Base-by-base conservation (phyloP, 768 basidiomycete genomes). In the Macrocybe gigantea region DNA sequence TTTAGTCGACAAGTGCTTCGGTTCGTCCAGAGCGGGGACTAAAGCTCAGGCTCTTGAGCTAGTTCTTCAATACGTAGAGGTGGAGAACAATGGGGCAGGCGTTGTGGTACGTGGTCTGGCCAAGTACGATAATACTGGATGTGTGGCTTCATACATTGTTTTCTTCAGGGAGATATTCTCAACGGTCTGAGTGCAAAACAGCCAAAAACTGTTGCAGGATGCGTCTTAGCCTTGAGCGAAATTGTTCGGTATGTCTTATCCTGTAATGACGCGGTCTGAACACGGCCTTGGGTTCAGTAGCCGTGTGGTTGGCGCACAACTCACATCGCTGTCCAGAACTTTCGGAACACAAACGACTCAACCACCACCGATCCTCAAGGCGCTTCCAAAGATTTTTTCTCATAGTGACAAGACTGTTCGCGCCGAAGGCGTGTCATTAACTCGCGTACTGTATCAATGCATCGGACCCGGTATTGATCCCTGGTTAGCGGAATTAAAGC, bases 351-450 rank as follows among this genome's bases (percentile, higher is more conserved):
- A 85, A 60, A 74, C 75, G n/a, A 75, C 81, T 11, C 82, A 85
- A 8, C 78, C 87, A 5, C 79, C 88, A 34, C 82, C 86, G 9
- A 71, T 97, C n/a, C 74, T 98, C 47, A 94, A 94, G 60, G 65
- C 78, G 5, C 67, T 99, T 14, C 88, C 94, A 33, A 95, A 93
- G 70, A 91, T 98, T 42, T 99, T 98, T 49, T 82, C 83, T 3
- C 96, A 99, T 60, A 83, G 82, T 11, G 96, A 99, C 67, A 98
- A 98, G 69, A 86, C 81, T 29, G 96, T 99, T 45, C 88, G 96
- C 50, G 82, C 89, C 1, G 96, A 99, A 68, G 96, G 95, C 33
- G 81, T 81, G 0, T 71, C 75, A 30, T 81, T 99, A 13, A 74
- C 82, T 0, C 83, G 86, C 56, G 68, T 71, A 0, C 66, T 98